Conservation (phyloP, 1,139 yeast genomes). For the Yamadazyma atmosphaerica region DNA sequence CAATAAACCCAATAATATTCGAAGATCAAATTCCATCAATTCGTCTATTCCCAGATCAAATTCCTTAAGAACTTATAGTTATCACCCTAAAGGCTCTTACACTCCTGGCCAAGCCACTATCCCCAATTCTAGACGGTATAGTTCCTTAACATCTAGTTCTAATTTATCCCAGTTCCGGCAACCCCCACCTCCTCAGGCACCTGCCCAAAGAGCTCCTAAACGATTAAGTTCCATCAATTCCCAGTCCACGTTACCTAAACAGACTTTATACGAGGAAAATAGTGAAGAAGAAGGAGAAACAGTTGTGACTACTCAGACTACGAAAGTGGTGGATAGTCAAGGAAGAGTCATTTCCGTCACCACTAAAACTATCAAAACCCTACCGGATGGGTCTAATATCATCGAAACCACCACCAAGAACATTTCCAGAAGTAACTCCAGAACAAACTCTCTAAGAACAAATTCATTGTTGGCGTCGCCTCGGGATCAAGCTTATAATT, state of each 20-base stretch:
- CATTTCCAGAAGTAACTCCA: conserved; percentile 37
- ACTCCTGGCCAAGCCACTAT: conserved; percentile 27
- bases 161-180: conserved; percentile 7
- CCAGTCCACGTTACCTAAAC: conserved; percentile 7
- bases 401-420: conserved; percentile 48
- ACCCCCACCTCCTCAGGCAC: conserved; percentile 5
- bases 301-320: conserved; percentile 43
- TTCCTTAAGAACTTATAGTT: conserved; percentile 36
- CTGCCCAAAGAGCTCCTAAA: conserved; percentile 1
- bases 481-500: conserved; percentile 22
- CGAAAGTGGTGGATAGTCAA: conserved; percentile 42
- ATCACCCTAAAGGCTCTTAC: conserved; percentile 45
- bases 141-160: conserved; percentile 16
- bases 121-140: conserved; percentile 21
- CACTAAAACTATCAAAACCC: conserved; percentile 40
- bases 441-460: conserved; percentile 32
- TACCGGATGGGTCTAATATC: conserved; percentile 48
- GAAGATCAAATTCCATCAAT: not conserved
- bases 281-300: conserved; percentile 27
- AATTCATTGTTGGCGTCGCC: conserved; percentile 24
- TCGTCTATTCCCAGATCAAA: conserved; percentile 22
- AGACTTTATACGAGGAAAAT: conserved; percentile 11
- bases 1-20: conserved; percentile 12
- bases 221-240: conserved; percentile 12
- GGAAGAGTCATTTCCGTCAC: conserved; percentile 47